Evolutionary conservation across 106 monocot genomes (phyloP).

Genomic region (Dioscorea dumetorum): DNA sequence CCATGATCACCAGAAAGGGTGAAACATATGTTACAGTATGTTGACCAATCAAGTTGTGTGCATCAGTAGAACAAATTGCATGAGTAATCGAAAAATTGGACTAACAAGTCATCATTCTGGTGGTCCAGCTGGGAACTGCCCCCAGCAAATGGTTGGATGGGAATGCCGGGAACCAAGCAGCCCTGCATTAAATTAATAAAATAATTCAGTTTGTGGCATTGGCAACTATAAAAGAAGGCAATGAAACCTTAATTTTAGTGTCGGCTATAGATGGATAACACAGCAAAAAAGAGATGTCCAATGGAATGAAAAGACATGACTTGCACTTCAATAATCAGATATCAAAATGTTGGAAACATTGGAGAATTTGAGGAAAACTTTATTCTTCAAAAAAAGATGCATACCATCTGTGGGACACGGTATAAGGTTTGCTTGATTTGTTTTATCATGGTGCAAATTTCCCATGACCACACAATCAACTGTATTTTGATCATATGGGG

Average conservation of each 20-base stretch:
- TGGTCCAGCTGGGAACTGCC: constrained; percentile 43
- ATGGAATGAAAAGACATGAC: not conserved
- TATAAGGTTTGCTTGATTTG: constrained; percentile 38
- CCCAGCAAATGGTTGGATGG: constrained; percentile 36
- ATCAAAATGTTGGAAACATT: not conserved
- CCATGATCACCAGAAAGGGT: too few species aligned
- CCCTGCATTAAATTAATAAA: constrained; percentile 9
- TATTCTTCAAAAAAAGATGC: not conserved
- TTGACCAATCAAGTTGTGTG: not conserved
- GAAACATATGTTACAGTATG: not conserved
- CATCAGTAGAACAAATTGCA: not conserved
- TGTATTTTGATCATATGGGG: constrained; percentile 23
- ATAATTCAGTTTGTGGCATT: not conserved
- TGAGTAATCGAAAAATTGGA: not conserved
- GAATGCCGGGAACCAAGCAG: constrained; percentile 23
- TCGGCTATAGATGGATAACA: not conserved
- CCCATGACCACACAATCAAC: constrained; percentile 29
- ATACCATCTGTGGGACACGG: constrained; percentile 27
- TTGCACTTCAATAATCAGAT: not conserved
- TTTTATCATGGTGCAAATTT: constrained; percentile 21
- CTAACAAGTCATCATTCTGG: constrained; percentile 18
- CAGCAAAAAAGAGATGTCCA: not conserved
- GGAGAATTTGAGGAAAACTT: not conserved
- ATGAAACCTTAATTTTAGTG: too few species aligned
- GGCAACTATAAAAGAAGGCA: not conserved